phyloP scores from a whole-genome alignment of 2,329 filamentous ascomycete genomes.

The Claviceps lovelessii region DNA sequence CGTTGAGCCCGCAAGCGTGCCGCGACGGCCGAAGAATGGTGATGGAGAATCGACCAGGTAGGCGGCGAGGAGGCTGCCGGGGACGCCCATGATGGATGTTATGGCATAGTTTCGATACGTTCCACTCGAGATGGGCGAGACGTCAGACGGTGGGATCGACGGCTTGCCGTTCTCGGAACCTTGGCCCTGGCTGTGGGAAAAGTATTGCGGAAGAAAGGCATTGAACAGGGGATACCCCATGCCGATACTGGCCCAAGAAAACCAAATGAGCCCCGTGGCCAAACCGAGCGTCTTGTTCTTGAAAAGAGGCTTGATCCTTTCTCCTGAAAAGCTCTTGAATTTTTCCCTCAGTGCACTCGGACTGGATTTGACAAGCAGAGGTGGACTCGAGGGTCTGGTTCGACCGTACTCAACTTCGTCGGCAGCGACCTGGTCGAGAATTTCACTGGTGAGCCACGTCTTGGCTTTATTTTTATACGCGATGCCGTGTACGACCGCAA shows the following conservation, averaged over 20 bases:
- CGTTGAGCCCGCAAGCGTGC: constrained; percentile 55
- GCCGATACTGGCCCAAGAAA: constrained; percentile 69
- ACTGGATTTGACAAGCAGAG: constrained; percentile 8
- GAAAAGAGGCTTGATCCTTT: constrained; percentile 54
- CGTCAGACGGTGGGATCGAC: constrained; percentile 17
- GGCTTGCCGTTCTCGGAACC: constrained; percentile 13
- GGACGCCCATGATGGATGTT: constrained; percentile 61
- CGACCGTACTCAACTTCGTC: constrained; percentile 21
- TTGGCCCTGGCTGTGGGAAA: constrained; percentile 43
- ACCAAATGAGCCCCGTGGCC: constrained; percentile 50
- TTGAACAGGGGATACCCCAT: constrained; percentile 85
- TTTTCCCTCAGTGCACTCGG: constrained; percentile 38
- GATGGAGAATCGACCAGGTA: constrained; percentile 54
- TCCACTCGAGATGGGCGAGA: constrained; percentile 26
- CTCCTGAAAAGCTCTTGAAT: constrained; percentile 50
- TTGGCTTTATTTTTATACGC: constrained; percentile 55
- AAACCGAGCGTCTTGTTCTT: constrained; percentile 34
- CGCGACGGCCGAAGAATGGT: constrained; percentile 51
- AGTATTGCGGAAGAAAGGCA: constrained; percentile 77
- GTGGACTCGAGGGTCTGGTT: constrained; percentile 9
- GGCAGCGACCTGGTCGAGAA: constrained; percentile 40
- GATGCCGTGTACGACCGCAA: constrained; percentile 65
- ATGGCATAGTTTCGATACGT: constrained; percentile 75
- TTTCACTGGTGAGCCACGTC: constrained; percentile 64
- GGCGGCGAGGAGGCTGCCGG: constrained; percentile 60